Base-by-base conservation (phyloP, 306 rosid genomes). In the Corylus americana region DNA sequence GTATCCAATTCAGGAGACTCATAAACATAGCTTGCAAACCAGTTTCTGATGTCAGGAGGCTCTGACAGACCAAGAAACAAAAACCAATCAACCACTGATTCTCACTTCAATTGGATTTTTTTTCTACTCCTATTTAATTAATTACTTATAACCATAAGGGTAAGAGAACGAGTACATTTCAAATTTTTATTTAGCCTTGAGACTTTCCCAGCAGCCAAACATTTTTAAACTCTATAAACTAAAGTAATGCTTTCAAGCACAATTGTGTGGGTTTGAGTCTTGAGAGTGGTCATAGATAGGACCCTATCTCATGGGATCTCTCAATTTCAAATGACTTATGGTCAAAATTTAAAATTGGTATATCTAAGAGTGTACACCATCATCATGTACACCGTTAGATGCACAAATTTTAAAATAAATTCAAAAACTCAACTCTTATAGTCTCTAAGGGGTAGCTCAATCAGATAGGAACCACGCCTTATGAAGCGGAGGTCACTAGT, bases 1-100 rank as follows among this genome's bases (percentile, higher is more conserved):
- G 87, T 70, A 48, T 81, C 84, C 49, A 79, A 61, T 12, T 44
- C 48, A 39, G 87, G 89, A 72, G 98, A 91, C 63, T 91, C 98
- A 1, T 92, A 91, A 27, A 4, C 86, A 62, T 92, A 92, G 88
- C 94, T 95, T 2, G 86, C 79, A 74, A 86, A 90, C 98, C 97
- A 92, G 86, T 88, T 88, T 84, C 85, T 81, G 84, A 94, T 74
- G 75, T 94, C 90, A 42, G 85, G 83, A 70, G 91, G 98, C 86
- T 91, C 98, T 95, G 81, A 63, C 42, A 59, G 2, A 66, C 29
- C 20, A 62, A 45, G 31, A n/a, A 35, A 72, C 42, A 51, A 17
- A 50, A 61, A 55, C 31, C 55, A 73, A 74, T 12, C 37, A 77
- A 42, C 11, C 44, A 74, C 42, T 16, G 49, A 77, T 9, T 31